Evolutionary conservation across 805 yeast genomes (phyloP).

Genomic region (Lachancea meyersii): DNA sequence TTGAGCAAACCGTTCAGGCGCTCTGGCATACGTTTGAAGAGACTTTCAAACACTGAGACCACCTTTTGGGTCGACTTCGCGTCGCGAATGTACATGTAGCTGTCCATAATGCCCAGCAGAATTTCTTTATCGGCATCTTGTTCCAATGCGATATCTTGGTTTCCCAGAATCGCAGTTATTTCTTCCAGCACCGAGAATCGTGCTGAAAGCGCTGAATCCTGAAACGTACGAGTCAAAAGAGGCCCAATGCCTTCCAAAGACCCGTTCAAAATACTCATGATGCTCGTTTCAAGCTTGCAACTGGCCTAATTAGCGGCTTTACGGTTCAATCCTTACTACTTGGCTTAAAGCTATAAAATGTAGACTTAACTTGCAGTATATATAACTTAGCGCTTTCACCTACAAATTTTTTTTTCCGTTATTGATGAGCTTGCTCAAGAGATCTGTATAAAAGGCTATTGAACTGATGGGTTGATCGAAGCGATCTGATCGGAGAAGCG

Average conservation of each 20-base stretch:
- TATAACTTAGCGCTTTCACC: no score
- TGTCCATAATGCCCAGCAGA: conserved; percentile 37
- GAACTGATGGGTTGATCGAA: no score
- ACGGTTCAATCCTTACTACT: not conserved
- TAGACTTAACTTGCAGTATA: no score
- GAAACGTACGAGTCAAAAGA: conserved; percentile 8
- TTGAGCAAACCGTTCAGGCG: conserved; percentile 35
- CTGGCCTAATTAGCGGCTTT: not conserved
- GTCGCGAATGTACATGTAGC: conserved; percentile 49
- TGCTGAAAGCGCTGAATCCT: conserved; percentile 21
- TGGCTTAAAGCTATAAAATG: no score
- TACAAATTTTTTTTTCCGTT: no score
- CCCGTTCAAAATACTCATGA: conserved; percentile 1
- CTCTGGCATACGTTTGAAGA: conserved; percentile 32
- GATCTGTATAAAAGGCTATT: no score
- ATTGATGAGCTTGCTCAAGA: no score
- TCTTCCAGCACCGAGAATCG: conserved; percentile 28
- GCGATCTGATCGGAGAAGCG: no score
- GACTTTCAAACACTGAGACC: conserved; percentile 34
- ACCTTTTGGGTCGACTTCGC: conserved; percentile 41
- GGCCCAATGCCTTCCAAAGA: conserved; percentile 23
- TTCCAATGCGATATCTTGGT: conserved; percentile 6
- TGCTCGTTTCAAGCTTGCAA: not conserved
- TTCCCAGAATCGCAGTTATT: conserved; percentile 18
- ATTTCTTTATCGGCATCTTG: conserved; percentile 26